Evolutionary conservation across 2,329 filamentous ascomycete species (phyloP), one percentile per base, ranked within the genome.

Genomic region (Dryadomyces quercivorus): DNA sequence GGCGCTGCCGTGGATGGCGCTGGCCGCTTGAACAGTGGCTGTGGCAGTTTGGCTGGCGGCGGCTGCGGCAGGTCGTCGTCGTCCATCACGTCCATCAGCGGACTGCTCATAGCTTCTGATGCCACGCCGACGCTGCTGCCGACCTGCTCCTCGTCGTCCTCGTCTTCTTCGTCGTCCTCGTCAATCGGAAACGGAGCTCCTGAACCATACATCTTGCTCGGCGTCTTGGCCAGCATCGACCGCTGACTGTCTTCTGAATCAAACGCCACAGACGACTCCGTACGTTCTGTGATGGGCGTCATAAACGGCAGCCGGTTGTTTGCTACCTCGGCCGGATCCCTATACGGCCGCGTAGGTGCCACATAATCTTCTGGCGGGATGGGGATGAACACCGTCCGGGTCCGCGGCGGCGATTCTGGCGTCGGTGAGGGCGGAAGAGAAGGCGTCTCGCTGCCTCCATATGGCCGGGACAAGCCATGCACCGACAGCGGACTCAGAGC

Each of bases 271-370:
- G 91, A 96, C 12, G 84, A 86, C 69, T 98, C 93, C 0, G 93
- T 98, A 62, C 89, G 84, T 68, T 98, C 93, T 1, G 93, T 92
- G 60, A 98, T 98, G 1, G 93, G 93, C 0, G 93, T 98, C 93
- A 98, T 97, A 67, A 97, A 98, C 3, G 92, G 93, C 10, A 97
- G 75, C 54, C 91, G 85, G 69, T 91, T 95, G 64, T 96, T 94
- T 57, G 90, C 89, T 67, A 85, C 77, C 66, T 90, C 79, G 40
- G 73, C 78, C 64, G 88, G 81, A 68, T 95, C 87, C 64, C 90
- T 84, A 75, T 86, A 95, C 56, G 88, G 86, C 50, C 84, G 79
- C 55, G 79, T 85, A 18, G 88, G 85, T 47, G 88, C 81, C 61
- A 91, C 82, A 66, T 90, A 95, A 67, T 94, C 88, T 64, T 95